Evolutionary conservation across 164 flowering plant genomes (phyloP).

Genomic region (Aristolochia contorta): DNA sequence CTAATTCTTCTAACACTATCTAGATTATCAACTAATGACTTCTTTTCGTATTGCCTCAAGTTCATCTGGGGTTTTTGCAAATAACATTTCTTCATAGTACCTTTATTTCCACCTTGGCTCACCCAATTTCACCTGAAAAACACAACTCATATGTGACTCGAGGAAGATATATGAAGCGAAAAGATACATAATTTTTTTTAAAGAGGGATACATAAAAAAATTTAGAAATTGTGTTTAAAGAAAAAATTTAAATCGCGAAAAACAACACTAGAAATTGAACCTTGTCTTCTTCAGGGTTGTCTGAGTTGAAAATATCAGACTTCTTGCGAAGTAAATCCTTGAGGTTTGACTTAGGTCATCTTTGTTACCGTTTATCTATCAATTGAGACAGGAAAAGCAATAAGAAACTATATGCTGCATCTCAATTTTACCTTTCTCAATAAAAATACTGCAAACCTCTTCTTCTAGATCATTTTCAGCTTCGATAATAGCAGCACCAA

Average conservation of each 20-base stretch:
- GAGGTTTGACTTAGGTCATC: conserved; percentile 78
- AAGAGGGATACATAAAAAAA: too few relatives aligned
- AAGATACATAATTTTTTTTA: too few relatives aligned
- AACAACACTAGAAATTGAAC: conserved; percentile 18
- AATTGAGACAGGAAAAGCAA: neutral
- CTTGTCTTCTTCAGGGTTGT: conserved; percentile 77
- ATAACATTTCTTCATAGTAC: conserved; percentile 90
- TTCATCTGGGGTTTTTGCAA: conserved; percentile 59
- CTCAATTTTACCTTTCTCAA: neutral
- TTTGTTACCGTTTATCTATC: conserved; percentile 55
- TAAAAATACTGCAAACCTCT: conserved; percentile 27
- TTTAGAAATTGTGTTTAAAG: neutral
- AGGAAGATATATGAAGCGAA: too few relatives aligned
- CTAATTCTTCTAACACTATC: too few relatives aligned
- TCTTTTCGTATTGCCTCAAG: conserved; percentile 59
- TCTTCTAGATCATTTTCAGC: conserved; percentile 70
- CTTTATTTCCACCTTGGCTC: conserved; percentile 94
- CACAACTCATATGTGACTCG: too few relatives aligned
- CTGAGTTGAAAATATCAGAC: conserved; percentile 59
- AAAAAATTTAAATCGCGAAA: neutral
- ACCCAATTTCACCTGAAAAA: conserved; percentile 69
- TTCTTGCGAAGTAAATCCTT: conserved; percentile 75
- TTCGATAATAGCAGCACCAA: conserved; percentile 97
- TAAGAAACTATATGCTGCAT: neutral
- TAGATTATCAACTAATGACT: conserved; percentile 55